Evolutionary conservation across 1,139 yeast genomes (phyloP), one percentile per base, ranked within the genome.

Genomic region (Debaryomyces fabryi): DNA sequence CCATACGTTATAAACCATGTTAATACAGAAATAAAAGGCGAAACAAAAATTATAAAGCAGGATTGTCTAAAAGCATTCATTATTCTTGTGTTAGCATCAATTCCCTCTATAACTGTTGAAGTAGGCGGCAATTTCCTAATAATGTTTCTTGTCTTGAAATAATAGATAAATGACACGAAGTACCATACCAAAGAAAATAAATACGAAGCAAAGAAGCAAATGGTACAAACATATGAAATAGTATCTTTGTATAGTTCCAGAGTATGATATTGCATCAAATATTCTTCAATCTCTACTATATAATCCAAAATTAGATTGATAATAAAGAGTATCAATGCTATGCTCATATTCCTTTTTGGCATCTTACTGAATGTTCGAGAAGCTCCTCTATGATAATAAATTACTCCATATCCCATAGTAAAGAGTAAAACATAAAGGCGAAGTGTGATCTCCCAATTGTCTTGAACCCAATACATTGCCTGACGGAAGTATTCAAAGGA

Each of bases 401-500:
- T 56, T 3, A 71, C 74, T 2, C 37, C 37, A 18, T 34, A 34
- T 9, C 77, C 78, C 76, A 71, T 71, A 39, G 72, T 52, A 50
- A 72, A 69, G 23, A 70, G 47, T 30, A 70, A 60, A 12, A 62
- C 46, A 36, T 59, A 52, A 44, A 53, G 60, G 4, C 48, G 36
- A 4, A 48, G 18, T 20, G 56, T 51, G 10, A 46, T 33, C 6
- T 33, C 27, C 39, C 51, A 53, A 24, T 49, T 43, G 25, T 12
- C 4, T 18, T 16, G 24, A 20, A 50, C 15, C 51, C 47, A 52
- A 9, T 23, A 24, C 8, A 30, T 41, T 33, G 33, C 18, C n/a
- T n/a, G n/a, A 5, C 10, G 33, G 20, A 50, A 42, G n/a, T 20
- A 47, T 27, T 24, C 34, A 9, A 49, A 40, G 65, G 4, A 71